Percentiles rank a stretch among this genome's conserved stretches.
These are phyloP conservation scores for Ciborinia camelliae DNA, from an alignment of 2,329 filamentous ascomycete species.

Conservation along the genomic window DNA sequence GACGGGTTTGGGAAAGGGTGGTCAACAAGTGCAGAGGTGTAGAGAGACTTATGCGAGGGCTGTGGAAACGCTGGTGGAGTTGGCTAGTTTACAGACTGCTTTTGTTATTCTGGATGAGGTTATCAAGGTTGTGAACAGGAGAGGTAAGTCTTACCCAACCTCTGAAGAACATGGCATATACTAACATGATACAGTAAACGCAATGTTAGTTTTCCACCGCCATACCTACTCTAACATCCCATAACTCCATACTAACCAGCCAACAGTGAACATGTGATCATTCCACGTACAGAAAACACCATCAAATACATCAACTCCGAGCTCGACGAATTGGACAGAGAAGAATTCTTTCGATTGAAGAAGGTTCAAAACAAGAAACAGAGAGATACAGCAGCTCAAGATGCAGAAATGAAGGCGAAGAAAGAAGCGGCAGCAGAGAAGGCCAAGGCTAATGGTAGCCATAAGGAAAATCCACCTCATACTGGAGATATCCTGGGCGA, in stretches of 20 bases:
- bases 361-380: slow-evolving; percentile 89
- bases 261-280: slow-evolving; percentile 82
- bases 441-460: slow-evolving; percentile 39
- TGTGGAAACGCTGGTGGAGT: slow-evolving; percentile 91
- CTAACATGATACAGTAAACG: slow-evolving; percentile 64
- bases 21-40: slow-evolving; percentile 92
- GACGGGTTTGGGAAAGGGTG: slow-evolving; percentile 93
- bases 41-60: slow-evolving; percentile 94
- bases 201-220: slow-evolving; percentile 61
- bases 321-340: slow-evolving; percentile 92
- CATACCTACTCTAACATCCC: not conserved
- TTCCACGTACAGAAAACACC: slow-evolving; percentile 97
- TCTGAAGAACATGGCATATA: slow-evolving; percentile 25
- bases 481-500: slow-evolving; percentile 68
- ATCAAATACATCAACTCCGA: slow-evolving; percentile 99
- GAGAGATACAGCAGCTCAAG: slow-evolving; percentile 66
- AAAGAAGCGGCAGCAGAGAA: slow-evolving; percentile 57
- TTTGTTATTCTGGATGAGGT: slow-evolving; percentile 98
- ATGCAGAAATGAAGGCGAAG: slow-evolving; percentile 73
- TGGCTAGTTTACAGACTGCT: slow-evolving; percentile 93
- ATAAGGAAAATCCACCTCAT: slow-evolving; percentile 43
- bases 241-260: slow-evolving; percentile 22
- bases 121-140: slow-evolving; percentile 97
- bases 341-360: slow-evolving; percentile 97
- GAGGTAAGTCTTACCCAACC: slow-evolving; percentile 56